Evolutionary conservation across 441 rosid genomes (phyloP).

Genomic region (Pelargonium myrrhifolium): DNA sequence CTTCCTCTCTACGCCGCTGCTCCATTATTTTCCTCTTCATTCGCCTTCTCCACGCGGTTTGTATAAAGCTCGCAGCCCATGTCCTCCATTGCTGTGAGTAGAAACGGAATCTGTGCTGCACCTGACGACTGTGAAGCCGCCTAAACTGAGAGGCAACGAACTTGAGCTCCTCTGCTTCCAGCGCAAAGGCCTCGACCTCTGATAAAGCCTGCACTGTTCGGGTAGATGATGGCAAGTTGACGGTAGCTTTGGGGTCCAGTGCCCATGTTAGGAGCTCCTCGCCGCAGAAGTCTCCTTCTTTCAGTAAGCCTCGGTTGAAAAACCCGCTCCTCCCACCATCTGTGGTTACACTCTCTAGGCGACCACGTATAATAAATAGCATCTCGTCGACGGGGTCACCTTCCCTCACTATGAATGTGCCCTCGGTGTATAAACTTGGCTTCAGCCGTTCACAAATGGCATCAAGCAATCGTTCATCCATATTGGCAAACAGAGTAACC

Average conservation of each 20-base stretch:
- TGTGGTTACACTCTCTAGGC: conserved; percentile 84
- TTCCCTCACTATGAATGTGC: conserved; percentile 77
- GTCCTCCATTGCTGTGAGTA: conserved; percentile 96
- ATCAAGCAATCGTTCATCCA: conserved; percentile 85
- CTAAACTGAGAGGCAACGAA: conserved; percentile 85
- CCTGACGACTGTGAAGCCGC: conserved; percentile 83
- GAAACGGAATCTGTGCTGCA: conserved; percentile 84
- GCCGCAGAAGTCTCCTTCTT: conserved; percentile 81
- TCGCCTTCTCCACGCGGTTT: conserved; percentile 73
- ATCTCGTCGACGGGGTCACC: conserved; percentile 92
- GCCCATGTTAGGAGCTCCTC: conserved; percentile 83
- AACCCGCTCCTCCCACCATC: conserved; percentile 95
- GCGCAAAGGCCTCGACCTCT: conserved; percentile 86
- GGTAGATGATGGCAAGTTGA: conserved; percentile 58
- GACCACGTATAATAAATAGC: conserved; percentile 82
- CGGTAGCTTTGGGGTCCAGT: conserved; percentile 53
- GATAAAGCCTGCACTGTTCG: conserved; percentile 59
- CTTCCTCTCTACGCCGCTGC: conserved; percentile 40
- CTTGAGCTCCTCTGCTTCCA: conserved; percentile 81
- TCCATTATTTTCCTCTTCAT: conserved; percentile 57
- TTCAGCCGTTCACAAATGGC: conserved; percentile 88
- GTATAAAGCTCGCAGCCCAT: conserved; percentile 84
- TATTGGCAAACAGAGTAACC: conserved; percentile 91
- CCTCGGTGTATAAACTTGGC: conserved; percentile 75
- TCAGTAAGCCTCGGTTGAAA: conserved; percentile 64